Percentiles rank a stretch among this genome's conserved stretches.
Conservation (phyloP, 768 basidiomycete genomes). For the Tricholoma saponaceum region DNA sequence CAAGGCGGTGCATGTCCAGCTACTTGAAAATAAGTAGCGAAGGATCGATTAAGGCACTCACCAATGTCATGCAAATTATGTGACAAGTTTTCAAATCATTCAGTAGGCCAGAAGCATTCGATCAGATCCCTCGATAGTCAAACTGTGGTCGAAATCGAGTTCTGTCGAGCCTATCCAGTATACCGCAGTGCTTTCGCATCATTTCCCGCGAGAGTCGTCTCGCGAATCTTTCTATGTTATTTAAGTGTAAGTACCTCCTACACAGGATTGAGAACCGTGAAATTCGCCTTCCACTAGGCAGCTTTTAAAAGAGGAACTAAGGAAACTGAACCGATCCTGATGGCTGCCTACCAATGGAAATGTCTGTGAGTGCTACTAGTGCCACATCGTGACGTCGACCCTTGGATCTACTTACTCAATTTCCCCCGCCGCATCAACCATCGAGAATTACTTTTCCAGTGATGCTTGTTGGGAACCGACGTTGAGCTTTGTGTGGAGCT, state of each 20-base stretch:
- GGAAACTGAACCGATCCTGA: neutral
- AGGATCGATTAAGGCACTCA: neutral
- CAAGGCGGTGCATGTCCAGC: neutral
- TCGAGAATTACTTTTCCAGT: too few relatives aligned
- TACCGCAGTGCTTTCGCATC: neutral
- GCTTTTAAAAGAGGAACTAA: too few relatives aligned
- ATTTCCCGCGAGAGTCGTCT: neutral
- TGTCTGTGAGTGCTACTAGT: too few relatives aligned
- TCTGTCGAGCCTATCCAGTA: neutral
- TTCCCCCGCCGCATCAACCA: too few relatives aligned
- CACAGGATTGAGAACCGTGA: neutral
- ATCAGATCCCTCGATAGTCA: neutral
- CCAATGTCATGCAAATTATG: neutral
- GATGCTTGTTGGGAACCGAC: too few relatives aligned
- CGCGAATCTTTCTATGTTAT: neutral
- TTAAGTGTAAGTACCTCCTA: neutral
- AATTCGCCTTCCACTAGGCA: neutral
- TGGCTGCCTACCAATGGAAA: too few relatives aligned
- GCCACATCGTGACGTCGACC: neutral
- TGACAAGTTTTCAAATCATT: neutral
- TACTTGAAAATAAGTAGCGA: neutral
- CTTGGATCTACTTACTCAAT: too few relatives aligned
- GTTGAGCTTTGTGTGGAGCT: too few relatives aligned
- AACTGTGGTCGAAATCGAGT: neutral
- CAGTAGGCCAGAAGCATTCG: neutral